A percentile compares a stretch with the other conserved stretches of the same genome.
These are phyloP conservation scores for Acacia pycnantha DNA, from an alignment of 331 rosid species.

Conservation along the genomic window DNA sequence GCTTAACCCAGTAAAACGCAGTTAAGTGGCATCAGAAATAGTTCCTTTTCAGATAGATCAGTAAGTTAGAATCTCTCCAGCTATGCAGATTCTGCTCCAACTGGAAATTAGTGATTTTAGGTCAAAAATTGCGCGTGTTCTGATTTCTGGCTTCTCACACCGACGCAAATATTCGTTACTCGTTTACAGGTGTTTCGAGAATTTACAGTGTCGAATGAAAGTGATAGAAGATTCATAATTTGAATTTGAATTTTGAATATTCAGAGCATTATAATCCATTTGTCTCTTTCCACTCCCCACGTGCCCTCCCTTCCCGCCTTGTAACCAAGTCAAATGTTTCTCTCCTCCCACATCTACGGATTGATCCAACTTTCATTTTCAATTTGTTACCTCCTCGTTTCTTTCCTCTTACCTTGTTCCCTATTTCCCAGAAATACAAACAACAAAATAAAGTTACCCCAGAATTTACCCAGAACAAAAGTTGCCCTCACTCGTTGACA, in stretches of 20 bases:
- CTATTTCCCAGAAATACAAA: slow-evolving; percentile 1
- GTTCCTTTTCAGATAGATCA: no score
- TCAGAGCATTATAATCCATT: background rate
- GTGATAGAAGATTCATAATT: no score
- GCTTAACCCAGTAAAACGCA: no score
- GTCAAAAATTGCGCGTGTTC: background rate
- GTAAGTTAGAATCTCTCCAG: no score
- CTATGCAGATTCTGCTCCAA: no score
- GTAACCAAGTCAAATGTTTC: background rate
- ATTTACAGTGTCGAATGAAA: background rate
- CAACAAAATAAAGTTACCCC: background rate
- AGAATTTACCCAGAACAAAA: background rate
- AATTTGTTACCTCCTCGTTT: background rate
- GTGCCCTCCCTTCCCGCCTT: slow-evolving; percentile 14
- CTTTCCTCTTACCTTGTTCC: background rate
- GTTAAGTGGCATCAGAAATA: no score
- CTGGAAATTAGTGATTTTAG: no score
- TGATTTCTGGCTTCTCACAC: background rate
- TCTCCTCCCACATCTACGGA: background rate
- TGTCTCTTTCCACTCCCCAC: background rate
- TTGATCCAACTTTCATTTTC: background rate
- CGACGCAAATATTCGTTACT: background rate
- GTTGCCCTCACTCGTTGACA: no score
- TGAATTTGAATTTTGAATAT: background rate
- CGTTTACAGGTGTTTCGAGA: background rate